These are phyloP conservation scores for Isabelozyma pseudorhagii DNA, from an alignment of 805 yeast species.

Conservation along the genomic window DNA sequence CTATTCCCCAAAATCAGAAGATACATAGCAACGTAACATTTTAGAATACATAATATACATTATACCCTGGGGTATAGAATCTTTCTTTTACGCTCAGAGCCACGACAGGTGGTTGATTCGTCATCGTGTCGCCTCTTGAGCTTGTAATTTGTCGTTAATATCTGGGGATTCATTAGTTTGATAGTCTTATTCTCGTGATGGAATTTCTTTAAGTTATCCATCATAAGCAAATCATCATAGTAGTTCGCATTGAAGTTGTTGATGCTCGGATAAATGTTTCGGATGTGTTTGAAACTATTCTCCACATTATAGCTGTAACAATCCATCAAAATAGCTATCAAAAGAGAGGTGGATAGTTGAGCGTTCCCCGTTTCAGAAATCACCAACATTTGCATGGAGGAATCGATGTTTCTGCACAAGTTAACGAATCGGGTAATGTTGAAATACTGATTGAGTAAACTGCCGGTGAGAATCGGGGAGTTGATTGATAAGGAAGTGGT, in stretches of 20 bases:
- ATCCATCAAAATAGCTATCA: constrained; percentile 40
- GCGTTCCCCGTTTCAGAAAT: constrained; percentile 28
- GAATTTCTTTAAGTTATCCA: constrained; percentile 39
- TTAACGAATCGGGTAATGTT: constrained; percentile 32
- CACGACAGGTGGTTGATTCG: constrained; percentile 8
- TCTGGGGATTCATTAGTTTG: constrained; percentile 22
- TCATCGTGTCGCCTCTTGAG: constrained; percentile 22
- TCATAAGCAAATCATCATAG: constrained; percentile 37
- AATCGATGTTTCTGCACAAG: constrained; percentile 31
- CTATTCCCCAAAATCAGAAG: neutral
- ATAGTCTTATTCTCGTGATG: constrained; percentile 28
- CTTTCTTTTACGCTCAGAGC: constrained; percentile 16
- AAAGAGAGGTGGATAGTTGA: constrained; percentile 27
- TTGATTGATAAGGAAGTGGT: constrained; percentile 22
- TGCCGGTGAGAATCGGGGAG: constrained; percentile 37
- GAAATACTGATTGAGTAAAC: constrained; percentile 34
- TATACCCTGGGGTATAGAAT: constrained; percentile 3
- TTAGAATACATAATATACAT: neutral
- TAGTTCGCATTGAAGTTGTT: constrained; percentile 25
- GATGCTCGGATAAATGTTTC: constrained; percentile 12
- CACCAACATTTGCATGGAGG: constrained; percentile 26
- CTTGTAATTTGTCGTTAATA: constrained; percentile 24
- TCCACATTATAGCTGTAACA: constrained; percentile 31
- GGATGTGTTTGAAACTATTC: constrained; percentile 20
- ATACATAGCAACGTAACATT: neutral